Evolutionary conservation across 1,139 yeast species (phyloP), one percentile per base, ranked within the genome.

Genomic region (Yamadazyma trypodendri): DNA sequence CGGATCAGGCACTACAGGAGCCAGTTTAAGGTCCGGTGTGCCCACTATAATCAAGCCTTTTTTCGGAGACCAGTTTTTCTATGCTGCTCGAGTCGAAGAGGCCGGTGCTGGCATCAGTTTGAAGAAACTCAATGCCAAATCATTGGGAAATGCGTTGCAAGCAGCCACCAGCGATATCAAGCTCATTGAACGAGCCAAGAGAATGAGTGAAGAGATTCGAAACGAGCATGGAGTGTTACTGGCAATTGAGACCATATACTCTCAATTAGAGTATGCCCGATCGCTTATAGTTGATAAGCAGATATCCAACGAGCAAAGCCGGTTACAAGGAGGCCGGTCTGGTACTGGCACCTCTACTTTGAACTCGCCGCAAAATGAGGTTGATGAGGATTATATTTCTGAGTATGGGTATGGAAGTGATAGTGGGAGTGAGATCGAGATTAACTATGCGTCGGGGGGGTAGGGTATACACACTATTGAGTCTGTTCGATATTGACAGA

Each of bases 1-100:
- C 27, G 98, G 98, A 0, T 84, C 96, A 0, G 98, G 98, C 1
- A 88, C 97, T 0, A 89, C 97, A 0, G 98, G 98, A 9, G 96
- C 97, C 0, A 76, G 94, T 2, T 58, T 90, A 39, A 65, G 92
- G 44, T 85, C 88, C 8, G 98, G 97, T 0, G 57, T 85, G 23
- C 97, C 97, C 0, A 87, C 96, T 0, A 76, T 90, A 28, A 81
- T 90, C 49, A 90, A 90, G 57, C 97, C 98, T 2, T 90, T 92
- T 54, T 90, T 90, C 60, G 98, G 97, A 0, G 98, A 90, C 59
- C 98, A 90, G 59, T 89, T 86, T 58, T 90, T 90, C 57, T 90
- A 86, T 58, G 96, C 95, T 0, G 69, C 77, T 20, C 70, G 97
- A 43, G 81, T 92, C 6, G 96, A 88, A 51, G 97, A 89, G 45